Base-by-base conservation (phyloP, 331 rosid genomes). In the Acacia pycnantha region DNA sequence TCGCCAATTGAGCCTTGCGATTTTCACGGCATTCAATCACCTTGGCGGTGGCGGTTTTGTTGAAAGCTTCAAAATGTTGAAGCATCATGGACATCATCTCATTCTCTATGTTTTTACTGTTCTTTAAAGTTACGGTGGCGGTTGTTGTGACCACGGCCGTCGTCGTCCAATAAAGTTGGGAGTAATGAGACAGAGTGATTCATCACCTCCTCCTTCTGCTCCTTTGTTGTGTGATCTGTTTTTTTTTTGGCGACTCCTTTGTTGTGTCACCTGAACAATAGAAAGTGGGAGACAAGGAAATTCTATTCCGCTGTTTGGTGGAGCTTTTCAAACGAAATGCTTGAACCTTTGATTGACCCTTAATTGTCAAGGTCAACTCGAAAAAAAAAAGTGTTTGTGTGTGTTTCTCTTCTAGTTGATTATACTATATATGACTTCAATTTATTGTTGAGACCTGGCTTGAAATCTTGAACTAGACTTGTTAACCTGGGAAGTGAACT, bases 11-110 rank as follows among this genome's bases (percentile, higher is more conserved):
- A n/a, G n/a, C n/a, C n/a, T n/a, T n/a, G n/a, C n/a, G n/a, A n/a
- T n/a, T n/a, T n/a, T n/a, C n/a, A n/a, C n/a, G n/a, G n/a, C n/a
- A n/a, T n/a, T n/a, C n/a, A n/a, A n/a, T n/a, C n/a, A n/a, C 31
- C 31, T 29, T 29, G 2, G 7, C 44, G 6, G 22, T 31, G 2
- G 6, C 3, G 22, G 22, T 65, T 29, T 65, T 15, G 35, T 87
- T 75, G 40, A 87, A 56, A 76, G 86, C 73, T 85, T 92, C 97
- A 56, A 90, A 81, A 33, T 82, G 87, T 81, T 86, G 91, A 74
- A 67, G 70, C 78, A 85, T 58, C 47, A n/a, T n/a, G 27, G 62
- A 67, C 78, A 85, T 77, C 50, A 71, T 37, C 77, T 77, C 83
- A 72, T 77, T 62, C 79, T 59, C 74, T 47, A 13, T 1, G 4